Conservation (phyloP, 495 filamentous ascomycete genomes). For the Letharia columbiana region DNA sequence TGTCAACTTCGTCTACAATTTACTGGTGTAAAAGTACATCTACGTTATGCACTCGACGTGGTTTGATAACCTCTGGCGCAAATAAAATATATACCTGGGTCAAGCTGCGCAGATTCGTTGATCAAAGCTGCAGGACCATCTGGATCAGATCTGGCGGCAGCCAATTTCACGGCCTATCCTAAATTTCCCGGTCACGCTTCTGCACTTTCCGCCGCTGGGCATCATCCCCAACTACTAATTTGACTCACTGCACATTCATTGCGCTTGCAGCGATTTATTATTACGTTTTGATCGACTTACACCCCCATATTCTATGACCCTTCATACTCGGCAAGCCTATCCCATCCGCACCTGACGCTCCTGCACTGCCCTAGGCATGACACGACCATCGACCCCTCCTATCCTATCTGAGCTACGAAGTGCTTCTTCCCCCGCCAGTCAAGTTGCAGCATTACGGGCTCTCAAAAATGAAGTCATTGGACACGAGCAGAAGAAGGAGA, state of each 20-base stretch:
- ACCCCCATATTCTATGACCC: slow-evolving; percentile 13
- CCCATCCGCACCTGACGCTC: slow-evolving; percentile 19
- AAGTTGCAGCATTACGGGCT: slow-evolving; percentile 54
- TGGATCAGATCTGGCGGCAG: neutral
- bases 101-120: neutral
- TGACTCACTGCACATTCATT: neutral
- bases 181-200: neutral
- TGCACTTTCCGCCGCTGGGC: neutral
- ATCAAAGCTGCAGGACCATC: neutral
- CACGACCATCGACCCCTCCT: slow-evolving; percentile 41
- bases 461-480: slow-evolving; percentile 88
- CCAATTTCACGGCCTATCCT: neutral
- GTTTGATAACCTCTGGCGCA: neutral
- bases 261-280: slow-evolving; percentile 6
- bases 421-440: slow-evolving; percentile 50
- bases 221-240: neutral
- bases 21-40: neutral
- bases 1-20: neutral
- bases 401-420: slow-evolving; percentile 55
- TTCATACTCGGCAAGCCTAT: slow-evolving; percentile 18
- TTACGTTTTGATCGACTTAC: slow-evolving; percentile 15
- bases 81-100: too few relatives aligned
- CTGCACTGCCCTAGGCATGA: slow-evolving; percentile 30
- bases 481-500: slow-evolving; percentile 76
- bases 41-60: neutral